Conservation (phyloP, 2,329 filamentous ascomycete species). For the Pyrenophora seminiperda region DNA sequence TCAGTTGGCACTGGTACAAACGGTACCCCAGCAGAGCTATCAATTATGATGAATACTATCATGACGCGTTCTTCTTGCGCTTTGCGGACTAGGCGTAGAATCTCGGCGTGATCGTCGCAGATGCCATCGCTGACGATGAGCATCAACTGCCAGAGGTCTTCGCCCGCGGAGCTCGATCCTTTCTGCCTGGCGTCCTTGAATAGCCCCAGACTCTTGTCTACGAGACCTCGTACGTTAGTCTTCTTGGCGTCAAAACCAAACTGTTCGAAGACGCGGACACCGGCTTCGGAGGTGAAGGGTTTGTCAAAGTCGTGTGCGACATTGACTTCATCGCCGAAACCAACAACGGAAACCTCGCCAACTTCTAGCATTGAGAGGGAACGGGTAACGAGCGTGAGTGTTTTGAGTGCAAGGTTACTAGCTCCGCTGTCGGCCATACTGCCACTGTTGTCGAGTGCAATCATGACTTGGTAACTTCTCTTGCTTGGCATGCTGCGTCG, state of each 20-base stretch:
- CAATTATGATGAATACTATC: constrained; percentile 97
- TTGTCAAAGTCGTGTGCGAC: constrained; percentile 84
- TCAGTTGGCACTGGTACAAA: constrained; percentile 7
- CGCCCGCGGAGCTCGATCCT: constrained; percentile 53
- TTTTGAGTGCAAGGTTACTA: constrained; percentile 85
- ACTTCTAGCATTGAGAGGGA: constrained; percentile 91
- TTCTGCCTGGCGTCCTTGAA: constrained; percentile 78
- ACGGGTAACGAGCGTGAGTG: constrained; percentile 86
- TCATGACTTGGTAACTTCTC: constrained; percentile 93
- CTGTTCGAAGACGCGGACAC: constrained; percentile 79
- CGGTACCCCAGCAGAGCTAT: constrained; percentile 55
- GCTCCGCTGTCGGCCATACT: constrained; percentile 86
- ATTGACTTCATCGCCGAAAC: constrained; percentile 83
- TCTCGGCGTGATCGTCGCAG: constrained; percentile 84
- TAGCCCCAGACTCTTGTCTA: constrained; percentile 76
- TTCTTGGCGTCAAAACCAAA: constrained; percentile 85
- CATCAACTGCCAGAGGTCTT: constrained; percentile 92
- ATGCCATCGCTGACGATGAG: constrained; percentile 93
- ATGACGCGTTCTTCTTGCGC: constrained; percentile 94
- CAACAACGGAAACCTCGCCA: constrained; percentile 87
- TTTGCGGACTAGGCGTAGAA: constrained; percentile 80
- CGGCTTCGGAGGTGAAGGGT: constrained; percentile 80
- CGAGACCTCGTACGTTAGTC: constrained; percentile 81
- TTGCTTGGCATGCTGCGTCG: constrained; percentile 89
- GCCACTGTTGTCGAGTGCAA: constrained; percentile 94